Conservation (phyloP, 805 yeast genomes). For the Candida nitratophila region DNA sequence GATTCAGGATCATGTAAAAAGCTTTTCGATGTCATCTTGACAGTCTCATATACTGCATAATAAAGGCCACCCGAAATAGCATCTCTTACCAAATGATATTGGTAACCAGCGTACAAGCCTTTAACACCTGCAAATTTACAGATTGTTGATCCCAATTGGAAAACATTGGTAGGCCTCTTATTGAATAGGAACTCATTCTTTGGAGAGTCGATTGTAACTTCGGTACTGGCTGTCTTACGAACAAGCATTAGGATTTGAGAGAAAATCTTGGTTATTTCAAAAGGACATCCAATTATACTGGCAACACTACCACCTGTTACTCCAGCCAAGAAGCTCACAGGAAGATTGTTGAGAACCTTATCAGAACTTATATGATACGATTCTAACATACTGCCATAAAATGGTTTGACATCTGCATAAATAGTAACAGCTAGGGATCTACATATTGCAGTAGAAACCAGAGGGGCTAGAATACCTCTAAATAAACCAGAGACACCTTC, state of each 20-base stretch:
- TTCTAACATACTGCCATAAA: constrained; percentile 11
- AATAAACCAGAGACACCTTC: constrained; percentile 72
- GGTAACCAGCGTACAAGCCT: constrained; percentile 70
- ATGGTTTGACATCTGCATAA: constrained; percentile 50
- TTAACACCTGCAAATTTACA: constrained; percentile 48
- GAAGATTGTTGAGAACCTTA: constrained; percentile 29
- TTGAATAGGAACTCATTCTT: neutral
- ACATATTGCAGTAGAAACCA: constrained; percentile 57
- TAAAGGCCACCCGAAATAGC: constrained; percentile 65
- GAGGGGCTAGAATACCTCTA: constrained; percentile 71
- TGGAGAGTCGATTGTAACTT: constrained; percentile 1
- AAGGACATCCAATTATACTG: constrained; percentile 69
- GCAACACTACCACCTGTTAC: constrained; percentile 58
- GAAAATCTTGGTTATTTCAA: constrained; percentile 75
- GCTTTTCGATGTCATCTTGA: constrained; percentile 43
- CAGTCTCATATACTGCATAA: constrained; percentile 68
- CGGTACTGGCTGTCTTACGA: constrained; percentile 15
- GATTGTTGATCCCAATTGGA: constrained; percentile 45
- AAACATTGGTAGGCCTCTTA: constrained; percentile 25
- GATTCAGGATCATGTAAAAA: neutral
- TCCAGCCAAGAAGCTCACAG: constrained; percentile 51
- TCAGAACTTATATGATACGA: constrained; percentile 7
- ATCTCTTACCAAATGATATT: constrained; percentile 63
- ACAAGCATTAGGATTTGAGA: constrained; percentile 62
- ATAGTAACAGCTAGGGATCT: constrained; percentile 61